Conservation (phyloP, 768 basidiomycete species). For the Tulasnella calospora region DNA sequence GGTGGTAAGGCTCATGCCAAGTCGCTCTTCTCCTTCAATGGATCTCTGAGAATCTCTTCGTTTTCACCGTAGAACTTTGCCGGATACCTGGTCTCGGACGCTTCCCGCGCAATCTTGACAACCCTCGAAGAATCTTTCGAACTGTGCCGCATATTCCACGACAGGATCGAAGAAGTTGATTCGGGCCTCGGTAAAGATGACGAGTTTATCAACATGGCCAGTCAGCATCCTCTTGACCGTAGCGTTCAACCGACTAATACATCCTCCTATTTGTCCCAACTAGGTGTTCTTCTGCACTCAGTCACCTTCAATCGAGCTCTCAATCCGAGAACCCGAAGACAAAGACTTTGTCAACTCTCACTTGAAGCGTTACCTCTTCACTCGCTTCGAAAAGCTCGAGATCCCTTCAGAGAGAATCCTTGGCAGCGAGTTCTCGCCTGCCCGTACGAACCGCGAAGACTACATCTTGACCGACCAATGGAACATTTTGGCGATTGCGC, state of each 20-base stretch:
- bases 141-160: conserved; percentile 80
- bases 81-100: conserved; percentile 57
- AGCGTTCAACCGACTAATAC: not conserved
- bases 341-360: conserved; percentile 65
- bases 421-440: conserved; percentile 30
- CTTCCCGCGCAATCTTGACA: conserved; percentile 59
- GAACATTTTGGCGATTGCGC: conserved; percentile 62
- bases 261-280: not conserved
- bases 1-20: conserved; percentile 52
- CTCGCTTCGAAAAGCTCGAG: conserved; percentile 51
- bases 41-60: not conserved
- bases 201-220: conserved; percentile 66
- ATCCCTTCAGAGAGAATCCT: conserved; percentile 42
- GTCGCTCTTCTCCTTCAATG: not conserved
- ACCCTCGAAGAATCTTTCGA: conserved; percentile 70
- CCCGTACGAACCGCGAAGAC: conserved; percentile 40
- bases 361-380: conserved; percentile 58
- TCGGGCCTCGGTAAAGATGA: conserved; percentile 34
- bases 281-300: conserved; percentile 82
- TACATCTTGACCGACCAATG: conserved; percentile 58
- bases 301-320: conserved; percentile 45
- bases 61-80: conserved; percentile 64
- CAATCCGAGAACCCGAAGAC: conserved; percentile 52
- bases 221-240: conserved; percentile 30
- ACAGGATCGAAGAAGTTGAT: conserved; percentile 51